A percentile compares a stretch with the other conserved stretches of the same genome.
These are phyloP conservation scores for Nadsonia starkeyi-henricii DNA, from an alignment of 1,139 yeast species.

Conservation along the genomic window DNA sequence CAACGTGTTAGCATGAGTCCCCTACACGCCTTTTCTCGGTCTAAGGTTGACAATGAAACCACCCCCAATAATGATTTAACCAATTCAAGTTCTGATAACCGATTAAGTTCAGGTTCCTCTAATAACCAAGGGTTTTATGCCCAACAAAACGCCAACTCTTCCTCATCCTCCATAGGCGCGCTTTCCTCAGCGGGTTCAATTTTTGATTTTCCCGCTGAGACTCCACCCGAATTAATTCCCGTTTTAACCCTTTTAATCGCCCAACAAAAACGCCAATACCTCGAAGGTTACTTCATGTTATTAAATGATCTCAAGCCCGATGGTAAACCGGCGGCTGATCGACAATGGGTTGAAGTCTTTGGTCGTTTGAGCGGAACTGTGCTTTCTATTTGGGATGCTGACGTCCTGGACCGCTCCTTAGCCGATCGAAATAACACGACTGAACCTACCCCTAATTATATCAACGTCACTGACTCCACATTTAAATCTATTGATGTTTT, in stretches of 20 bases:
- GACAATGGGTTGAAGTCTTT: slow-evolving; percentile 86
- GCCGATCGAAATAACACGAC: slow-evolving; percentile 19
- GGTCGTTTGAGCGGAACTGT: slow-evolving; percentile 87
- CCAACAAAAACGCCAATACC: slow-evolving; percentile 37
- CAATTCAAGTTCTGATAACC: too few relatives aligned
- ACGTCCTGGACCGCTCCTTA: slow-evolving; percentile 44
- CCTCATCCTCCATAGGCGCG: too few relatives aligned
- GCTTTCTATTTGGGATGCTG: slow-evolving; percentile 86
- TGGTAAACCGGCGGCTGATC: slow-evolving; percentile 64
- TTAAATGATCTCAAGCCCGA: slow-evolving; percentile 39
- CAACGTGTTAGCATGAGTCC: too few relatives aligned
- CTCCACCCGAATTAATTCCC: slow-evolving; percentile 40
- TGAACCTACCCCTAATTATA: slow-evolving; percentile 55
- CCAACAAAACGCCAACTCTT: too few relatives aligned
- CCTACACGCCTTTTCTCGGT: too few relatives aligned
- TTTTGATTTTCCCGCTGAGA: slow-evolving; percentile 20
- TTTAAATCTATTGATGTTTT: slow-evolving; percentile 55
- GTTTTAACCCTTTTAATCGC: slow-evolving; percentile 38
- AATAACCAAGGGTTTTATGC: too few relatives aligned
- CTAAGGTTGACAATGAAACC: too few relatives aligned
- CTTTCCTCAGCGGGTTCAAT: not conserved
- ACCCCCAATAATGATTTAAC: too few relatives aligned
- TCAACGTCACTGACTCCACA: slow-evolving; percentile 85
- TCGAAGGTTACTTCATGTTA: slow-evolving; percentile 33
- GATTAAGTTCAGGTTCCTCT: too few relatives aligned